Base-by-base conservation (phyloP, 2,329 filamentous ascomycete genomes). In the Fusarium sp. region DNA sequence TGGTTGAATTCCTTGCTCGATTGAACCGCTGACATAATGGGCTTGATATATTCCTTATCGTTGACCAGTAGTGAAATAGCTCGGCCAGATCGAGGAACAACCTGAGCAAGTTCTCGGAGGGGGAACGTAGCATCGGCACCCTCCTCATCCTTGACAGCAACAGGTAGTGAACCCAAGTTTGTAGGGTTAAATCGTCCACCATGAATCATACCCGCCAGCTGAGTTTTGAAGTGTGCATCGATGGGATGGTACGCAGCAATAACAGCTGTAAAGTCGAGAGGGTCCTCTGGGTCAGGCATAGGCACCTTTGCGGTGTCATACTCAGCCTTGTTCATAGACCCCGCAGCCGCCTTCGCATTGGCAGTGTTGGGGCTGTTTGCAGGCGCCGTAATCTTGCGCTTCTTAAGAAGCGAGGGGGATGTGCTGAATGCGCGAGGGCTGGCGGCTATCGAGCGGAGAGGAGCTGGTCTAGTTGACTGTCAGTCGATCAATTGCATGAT, bases 1-100 rank as follows among this genome's bases (percentile, higher is more conserved):
- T 88, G 86, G 81, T 88, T 88, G 79, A 86, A 88, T 71, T 86
- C 82, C n/a, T 77, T 74, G 73, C 81, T 84, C 30, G 77, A 73
- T 79, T 88, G 86, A 53, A 88, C 81, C 32, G 86, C 86, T 74
- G 81, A 83, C 82, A 87, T 84, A 79, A 88, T 84, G 71, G 85
- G 81, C 80, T 86, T 86, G 71, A 88, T 77, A 74, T 83, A 85
- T 10, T 69, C 77, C 53, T 77, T 77, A 57, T 83, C 81, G 74
- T 83, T 79, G 59, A 82, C 78, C 48, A 83, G 79, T 13, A 83
- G 80, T 9, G 80, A 81, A 41, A 83, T 77, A 30, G 78, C 77
- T 56, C 82, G 79, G 3, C 80, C 81, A 8, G 77, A 75, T 57
- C 81, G 83, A 56, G 85, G 84, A 24, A 87, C 83, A 7, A 88